A percentile compares a stretch with the other conserved stretches of the same genome.
Evolutionary conservation across 768 basidiomycete genomes (phyloP).

Genomic region (Russula sp.): DNA sequence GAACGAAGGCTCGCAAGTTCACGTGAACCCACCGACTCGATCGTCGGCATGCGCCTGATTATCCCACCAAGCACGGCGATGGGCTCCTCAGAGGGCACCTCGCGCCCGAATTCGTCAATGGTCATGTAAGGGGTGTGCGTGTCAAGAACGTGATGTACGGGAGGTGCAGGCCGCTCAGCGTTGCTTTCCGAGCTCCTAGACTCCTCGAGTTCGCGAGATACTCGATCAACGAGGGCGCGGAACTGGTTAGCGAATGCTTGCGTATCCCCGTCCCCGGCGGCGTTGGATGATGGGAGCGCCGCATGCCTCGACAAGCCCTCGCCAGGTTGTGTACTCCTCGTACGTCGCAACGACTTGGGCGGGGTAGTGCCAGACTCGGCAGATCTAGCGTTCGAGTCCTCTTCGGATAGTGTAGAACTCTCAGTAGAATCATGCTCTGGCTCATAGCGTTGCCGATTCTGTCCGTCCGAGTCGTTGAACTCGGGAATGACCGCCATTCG

Average conservation of each 20-base stretch:
- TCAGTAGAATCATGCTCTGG: slow-evolving; percentile 2
- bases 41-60: slow-evolving; percentile 73
- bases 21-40: slow-evolving; percentile 66
- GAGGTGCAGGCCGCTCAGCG: not conserved
- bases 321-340: not conserved
- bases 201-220: slow-evolving; percentile 47
- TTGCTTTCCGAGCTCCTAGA: slow-evolving; percentile 32
- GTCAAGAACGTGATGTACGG: slow-evolving; percentile 18
- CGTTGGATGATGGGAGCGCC: not conserved
- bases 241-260: slow-evolving; percentile 44
- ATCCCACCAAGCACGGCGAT: slow-evolving; percentile 56
- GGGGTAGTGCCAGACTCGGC: slow-evolving; percentile 1
- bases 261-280: slow-evolving; percentile 30
- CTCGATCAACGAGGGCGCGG: slow-evolving; percentile 42
- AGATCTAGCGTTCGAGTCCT: slow-evolving; percentile 3
- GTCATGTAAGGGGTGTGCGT: slow-evolving; percentile 29
- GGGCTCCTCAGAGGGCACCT: slow-evolving; percentile 39
- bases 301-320: not conserved
- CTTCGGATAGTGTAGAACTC: slow-evolving; percentile 14
- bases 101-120: slow-evolving; percentile 35
- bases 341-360: slow-evolving; percentile 2
- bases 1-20: slow-evolving; percentile 36
- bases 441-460: not conserved
- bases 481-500: slow-evolving; percentile 17
- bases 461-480: not conserved